Evolutionary conservation across 352 stramenopile genomes (phyloP).

Genomic region (Phytophthora cryptogea): DNA sequence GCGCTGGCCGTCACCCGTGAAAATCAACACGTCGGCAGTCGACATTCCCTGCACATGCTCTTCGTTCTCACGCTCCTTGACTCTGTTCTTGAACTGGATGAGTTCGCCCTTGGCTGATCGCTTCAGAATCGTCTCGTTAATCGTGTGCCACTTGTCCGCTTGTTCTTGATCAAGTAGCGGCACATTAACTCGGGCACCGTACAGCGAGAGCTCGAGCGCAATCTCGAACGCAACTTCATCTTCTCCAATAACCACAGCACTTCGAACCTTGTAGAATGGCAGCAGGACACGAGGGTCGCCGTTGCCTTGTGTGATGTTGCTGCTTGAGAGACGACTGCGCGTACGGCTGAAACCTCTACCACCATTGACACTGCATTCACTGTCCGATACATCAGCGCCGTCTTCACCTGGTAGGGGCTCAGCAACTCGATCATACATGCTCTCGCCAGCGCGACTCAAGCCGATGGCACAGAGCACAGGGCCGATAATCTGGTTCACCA

Average conservation of each 20-base stretch:
- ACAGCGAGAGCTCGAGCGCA: conserved; percentile 62
- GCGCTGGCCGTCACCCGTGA: conserved; percentile 54
- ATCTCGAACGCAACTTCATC: conserved; percentile 70
- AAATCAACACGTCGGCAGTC: conserved; percentile 60
- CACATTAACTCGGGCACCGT: conserved; percentile 66
- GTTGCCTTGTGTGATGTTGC: conserved; percentile 38
- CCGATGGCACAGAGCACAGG: conserved; percentile 67
- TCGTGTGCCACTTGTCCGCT: conserved; percentile 57
- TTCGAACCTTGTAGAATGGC: conserved; percentile 54
- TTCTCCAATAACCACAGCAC: conserved; percentile 65
- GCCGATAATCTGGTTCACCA: conserved; percentile 77
- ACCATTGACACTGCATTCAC: conserved; percentile 6
- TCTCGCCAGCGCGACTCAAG: conserved; percentile 56
- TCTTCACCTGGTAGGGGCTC: conserved; percentile 18
- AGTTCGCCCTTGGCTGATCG: conserved; percentile 61
- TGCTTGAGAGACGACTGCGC: conserved; percentile 26
- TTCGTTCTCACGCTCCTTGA: conserved; percentile 35
- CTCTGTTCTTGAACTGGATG: conserved; percentile 72
- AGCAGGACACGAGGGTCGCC: conserved; percentile 47
- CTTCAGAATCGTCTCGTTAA: conserved; percentile 58
- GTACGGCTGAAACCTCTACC: conserved; percentile 2
- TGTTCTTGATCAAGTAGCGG: conserved; percentile 64
- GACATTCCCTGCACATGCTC: conserved; percentile 44
- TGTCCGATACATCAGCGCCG: conserved; percentile 11
- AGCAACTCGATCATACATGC: conserved; percentile 32